Percentiles rank a stretch among this genome's conserved stretches.
Evolutionary conservation across 1,284 basidiomycete genomes (phyloP).

Genomic region (Pseudozyma tsukubaensis): DNA sequence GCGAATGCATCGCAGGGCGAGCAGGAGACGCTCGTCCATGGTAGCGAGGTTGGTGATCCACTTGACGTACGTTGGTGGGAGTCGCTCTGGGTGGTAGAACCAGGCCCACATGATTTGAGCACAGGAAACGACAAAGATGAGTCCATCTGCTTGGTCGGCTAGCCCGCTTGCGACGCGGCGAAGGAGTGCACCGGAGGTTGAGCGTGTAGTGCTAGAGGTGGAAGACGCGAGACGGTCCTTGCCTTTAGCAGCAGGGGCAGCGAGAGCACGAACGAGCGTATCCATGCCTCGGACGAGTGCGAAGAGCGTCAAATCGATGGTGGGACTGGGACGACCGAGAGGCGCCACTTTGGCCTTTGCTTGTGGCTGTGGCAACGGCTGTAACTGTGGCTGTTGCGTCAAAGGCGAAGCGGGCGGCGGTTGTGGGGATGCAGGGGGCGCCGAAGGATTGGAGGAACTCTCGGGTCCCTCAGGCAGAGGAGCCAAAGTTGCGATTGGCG

Average conservation of each 20-base stretch:
- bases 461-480: constrained; percentile 11
- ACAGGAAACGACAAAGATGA: constrained; percentile 62
- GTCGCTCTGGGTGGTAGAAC: constrained; percentile 67
- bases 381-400: background rate
- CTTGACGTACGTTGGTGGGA: constrained; percentile 65
- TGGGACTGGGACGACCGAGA: constrained; percentile 58
- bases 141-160: constrained; percentile 53
- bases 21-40: constrained; percentile 68
- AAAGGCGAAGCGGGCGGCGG: constrained; percentile 8
- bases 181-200: constrained; percentile 1
- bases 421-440: constrained; percentile 10
- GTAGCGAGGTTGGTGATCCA: constrained; percentile 68
- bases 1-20: constrained; percentile 61
- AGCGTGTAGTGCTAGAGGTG: background rate
- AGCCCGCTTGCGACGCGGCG: constrained; percentile 10
- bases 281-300: constrained; percentile 69
- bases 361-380: background rate
- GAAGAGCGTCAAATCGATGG: constrained; percentile 70
- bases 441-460: constrained; percentile 4
- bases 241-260: constrained; percentile 13
- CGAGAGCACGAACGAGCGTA: constrained; percentile 58
- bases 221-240: constrained; percentile 18
- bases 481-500: constrained; percentile 8
- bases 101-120: constrained; percentile 65
- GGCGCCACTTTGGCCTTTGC: constrained; percentile 3